A percentile compares a stretch with the other conserved stretches of the same genome.
phyloP scores from a whole-genome alignment of 1,284 basidiomycete genomes.

The Lentinus polychrous region DNA sequence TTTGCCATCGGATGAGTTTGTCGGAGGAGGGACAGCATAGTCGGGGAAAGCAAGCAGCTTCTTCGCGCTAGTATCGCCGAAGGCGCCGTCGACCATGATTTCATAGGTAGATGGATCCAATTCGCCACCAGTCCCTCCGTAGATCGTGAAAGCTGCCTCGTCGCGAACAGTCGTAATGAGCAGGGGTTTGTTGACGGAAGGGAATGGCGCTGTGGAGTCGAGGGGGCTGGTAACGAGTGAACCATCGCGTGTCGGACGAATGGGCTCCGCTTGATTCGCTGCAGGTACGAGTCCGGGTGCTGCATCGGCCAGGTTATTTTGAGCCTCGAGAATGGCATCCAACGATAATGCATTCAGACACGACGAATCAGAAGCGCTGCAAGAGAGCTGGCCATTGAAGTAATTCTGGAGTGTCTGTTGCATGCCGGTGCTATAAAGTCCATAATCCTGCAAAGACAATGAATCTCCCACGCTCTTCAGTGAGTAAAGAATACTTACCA shows the following conservation, averaged over 20 bases:
- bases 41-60: constrained; percentile 39
- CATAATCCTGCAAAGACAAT: constrained; percentile 49
- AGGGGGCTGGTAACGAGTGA: constrained; percentile 50
- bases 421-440: constrained; percentile 51
- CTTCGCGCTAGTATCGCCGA: constrained; percentile 43
- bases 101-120: constrained; percentile 36
- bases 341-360: constrained; percentile 51
- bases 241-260: constrained; percentile 56
- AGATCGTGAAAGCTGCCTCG: constrained; percentile 62
- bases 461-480: neutral
- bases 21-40: constrained; percentile 39
- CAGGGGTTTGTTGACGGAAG: constrained; percentile 52
- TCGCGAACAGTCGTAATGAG: constrained; percentile 64
- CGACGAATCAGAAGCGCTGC: constrained; percentile 35
- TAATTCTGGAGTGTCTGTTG: constrained; percentile 48
- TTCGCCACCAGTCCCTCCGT: constrained; percentile 31
- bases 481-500: constrained; percentile 41
- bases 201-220: constrained; percentile 50
- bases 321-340: constrained; percentile 43
- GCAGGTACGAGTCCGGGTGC: constrained; percentile 37
- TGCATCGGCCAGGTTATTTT: constrained; percentile 35
- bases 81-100: constrained; percentile 33
- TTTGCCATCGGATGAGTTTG: constrained; percentile 20
- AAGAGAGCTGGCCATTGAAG: constrained; percentile 46
- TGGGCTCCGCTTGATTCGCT: constrained; percentile 49